Evolutionary conservation across 75 land plant species (phyloP).

Genomic region (Sequoia sempervirens): DNA sequence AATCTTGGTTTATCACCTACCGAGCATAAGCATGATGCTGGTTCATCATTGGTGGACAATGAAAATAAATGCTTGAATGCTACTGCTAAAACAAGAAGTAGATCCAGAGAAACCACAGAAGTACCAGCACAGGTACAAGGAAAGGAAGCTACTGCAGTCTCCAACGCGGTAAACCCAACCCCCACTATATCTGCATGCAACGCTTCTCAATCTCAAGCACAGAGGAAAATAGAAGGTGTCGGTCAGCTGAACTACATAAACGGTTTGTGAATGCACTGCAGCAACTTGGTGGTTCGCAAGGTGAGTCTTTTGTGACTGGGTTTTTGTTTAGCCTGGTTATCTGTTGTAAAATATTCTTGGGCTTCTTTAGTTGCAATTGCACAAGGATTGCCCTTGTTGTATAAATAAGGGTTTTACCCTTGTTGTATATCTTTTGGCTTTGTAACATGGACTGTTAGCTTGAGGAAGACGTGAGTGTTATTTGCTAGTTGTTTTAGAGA

Average conservation of each 20-base stretch:
- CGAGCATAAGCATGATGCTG: not conserved
- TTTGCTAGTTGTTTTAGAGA: too few relatives aligned
- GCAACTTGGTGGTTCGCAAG: slow-evolving; percentile 64
- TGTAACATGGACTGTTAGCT: too few relatives aligned
- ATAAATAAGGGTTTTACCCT: too few relatives aligned
- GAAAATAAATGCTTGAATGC: not conserved
- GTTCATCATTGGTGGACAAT: not conserved
- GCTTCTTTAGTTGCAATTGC: too few relatives aligned
- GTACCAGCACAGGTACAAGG: not conserved
- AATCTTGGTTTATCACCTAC: too few relatives aligned
- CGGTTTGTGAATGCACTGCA: slow-evolving; percentile 56
- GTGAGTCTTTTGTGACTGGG: slow-evolving; percentile 8
- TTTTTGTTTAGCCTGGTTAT: too few relatives aligned
- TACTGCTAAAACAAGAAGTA: not conserved
- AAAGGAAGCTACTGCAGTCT: not conserved
- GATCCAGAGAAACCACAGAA: not conserved
- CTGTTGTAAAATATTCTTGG: too few relatives aligned
- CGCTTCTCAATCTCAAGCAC: slow-evolving; percentile 16
- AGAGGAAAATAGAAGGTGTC: slow-evolving; percentile 35
- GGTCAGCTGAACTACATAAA: slow-evolving; percentile 65
- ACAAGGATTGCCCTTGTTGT: too few relatives aligned
- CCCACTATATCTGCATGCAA: not conserved
- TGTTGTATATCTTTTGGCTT: too few relatives aligned
- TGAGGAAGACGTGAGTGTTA: too few relatives aligned
- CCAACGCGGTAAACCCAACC: too few relatives aligned